These are phyloP conservation scores for Fagus sylvatica DNA, from an alignment of 306 rosid genomes.

Conservation along the genomic window DNA sequence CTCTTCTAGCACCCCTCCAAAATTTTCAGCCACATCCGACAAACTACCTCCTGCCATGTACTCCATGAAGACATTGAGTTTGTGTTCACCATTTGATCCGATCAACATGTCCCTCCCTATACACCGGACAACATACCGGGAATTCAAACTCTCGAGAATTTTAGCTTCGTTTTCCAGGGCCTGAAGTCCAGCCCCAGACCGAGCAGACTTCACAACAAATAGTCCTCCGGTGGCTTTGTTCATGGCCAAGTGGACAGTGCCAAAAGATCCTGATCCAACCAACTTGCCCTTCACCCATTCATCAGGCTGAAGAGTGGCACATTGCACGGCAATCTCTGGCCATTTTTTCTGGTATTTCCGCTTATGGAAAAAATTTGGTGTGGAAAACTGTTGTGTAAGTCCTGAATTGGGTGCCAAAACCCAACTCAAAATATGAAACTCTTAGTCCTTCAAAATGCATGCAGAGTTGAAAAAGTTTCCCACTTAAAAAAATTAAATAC, in stretches of 20 bases:
- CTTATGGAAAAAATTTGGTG: neutral
- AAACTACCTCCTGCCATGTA: slow-evolving; percentile 67
- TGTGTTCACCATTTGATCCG: slow-evolving; percentile 9
- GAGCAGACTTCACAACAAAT: slow-evolving; percentile 59
- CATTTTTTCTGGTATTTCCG: slow-evolving; percentile 14
- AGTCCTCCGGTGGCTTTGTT: slow-evolving; percentile 49
- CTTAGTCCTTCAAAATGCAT: neutral
- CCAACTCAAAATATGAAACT: slow-evolving; percentile 19
- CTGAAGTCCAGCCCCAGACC: slow-evolving; percentile 24
- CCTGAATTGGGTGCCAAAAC: slow-evolving; percentile 12
- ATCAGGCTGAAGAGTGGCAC: slow-evolving; percentile 13
- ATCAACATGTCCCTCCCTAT: slow-evolving; percentile 38
- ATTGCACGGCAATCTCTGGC: slow-evolving; percentile 9
- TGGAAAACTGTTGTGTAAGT: neutral
- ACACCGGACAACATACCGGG: slow-evolving; percentile 46
- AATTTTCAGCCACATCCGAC: slow-evolving; percentile 48
- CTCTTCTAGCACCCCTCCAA: slow-evolving; percentile 61
- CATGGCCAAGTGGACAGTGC: slow-evolving; percentile 67
- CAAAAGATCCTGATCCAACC: slow-evolving; percentile 62
- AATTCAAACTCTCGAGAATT: slow-evolving; percentile 35
- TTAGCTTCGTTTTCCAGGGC: slow-evolving; percentile 48
- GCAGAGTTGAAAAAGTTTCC: neutral
- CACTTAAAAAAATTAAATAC: neutral
- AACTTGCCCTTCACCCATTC: slow-evolving; percentile 63
- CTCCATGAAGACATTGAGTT: slow-evolving; percentile 57